phyloP scores from a whole-genome alignment of 495 filamentous ascomycete genomes.

The Neurospora sp. region DNA sequence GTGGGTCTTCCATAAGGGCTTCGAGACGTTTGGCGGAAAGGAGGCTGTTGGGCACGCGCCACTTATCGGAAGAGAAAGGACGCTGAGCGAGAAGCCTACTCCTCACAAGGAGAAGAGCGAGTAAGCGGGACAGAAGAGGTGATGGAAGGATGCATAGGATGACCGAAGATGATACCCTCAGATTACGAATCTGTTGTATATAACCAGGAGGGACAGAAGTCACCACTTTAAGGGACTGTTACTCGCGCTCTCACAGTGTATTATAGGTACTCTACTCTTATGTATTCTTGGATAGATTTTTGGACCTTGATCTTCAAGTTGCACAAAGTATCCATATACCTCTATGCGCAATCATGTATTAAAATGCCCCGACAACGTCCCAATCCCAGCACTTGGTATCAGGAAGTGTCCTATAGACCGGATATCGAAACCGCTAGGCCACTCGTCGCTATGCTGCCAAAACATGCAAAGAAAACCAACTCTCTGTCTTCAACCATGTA shows the following conservation, averaged over 20 bases:
- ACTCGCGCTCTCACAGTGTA: neutral
- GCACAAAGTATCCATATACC: neutral
- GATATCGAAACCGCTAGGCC: neutral
- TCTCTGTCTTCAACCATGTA: neutral
- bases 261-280: neutral
- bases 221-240: neutral
- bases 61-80: slow-evolving; percentile 45
- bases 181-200: slow-evolving; percentile 1
- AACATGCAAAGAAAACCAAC: neutral
- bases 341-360: neutral
- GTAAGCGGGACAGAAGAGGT: slow-evolving; percentile 42
- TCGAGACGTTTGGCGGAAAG: slow-evolving; percentile 59
- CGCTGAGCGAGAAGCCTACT: slow-evolving; percentile 30
- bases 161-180: slow-evolving; percentile 1
- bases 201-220: neutral
- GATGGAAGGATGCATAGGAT: neutral
- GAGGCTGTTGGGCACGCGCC: slow-evolving; percentile 41
- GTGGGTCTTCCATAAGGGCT: slow-evolving; percentile 74
- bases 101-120: slow-evolving; percentile 49
- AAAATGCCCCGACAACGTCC: neutral
- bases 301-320: neutral
- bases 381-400: neutral
- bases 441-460: slow-evolving; percentile 11
- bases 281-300: neutral
- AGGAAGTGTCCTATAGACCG: neutral